Conservation (phyloP, 352 stramenopile species). For the Phytophthora multivora region DNA sequence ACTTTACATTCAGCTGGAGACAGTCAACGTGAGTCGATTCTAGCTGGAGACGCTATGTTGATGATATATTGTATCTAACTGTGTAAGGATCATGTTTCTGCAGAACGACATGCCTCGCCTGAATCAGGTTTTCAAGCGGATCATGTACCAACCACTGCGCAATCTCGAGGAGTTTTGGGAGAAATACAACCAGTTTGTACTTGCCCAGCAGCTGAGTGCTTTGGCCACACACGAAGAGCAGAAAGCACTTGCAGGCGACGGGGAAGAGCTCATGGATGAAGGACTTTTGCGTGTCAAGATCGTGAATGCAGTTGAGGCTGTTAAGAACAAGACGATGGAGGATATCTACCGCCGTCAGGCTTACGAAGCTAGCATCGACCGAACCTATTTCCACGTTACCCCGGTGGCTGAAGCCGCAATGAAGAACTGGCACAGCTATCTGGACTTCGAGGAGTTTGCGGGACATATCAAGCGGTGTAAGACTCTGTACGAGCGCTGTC, state of each 20-base stretch:
- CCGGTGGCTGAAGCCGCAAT: conserved; percentile 66
- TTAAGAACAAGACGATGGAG: conserved; percentile 77
- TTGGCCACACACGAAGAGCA: conserved; percentile 70
- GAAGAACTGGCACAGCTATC: conserved; percentile 80
- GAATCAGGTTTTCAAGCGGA: conserved; percentile 83
- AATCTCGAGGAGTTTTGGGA: conserved; percentile 88
- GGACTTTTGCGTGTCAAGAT: conserved; percentile 81
- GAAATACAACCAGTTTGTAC: conserved; percentile 86
- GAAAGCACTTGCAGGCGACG: conserved; percentile 48
- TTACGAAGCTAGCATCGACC: conserved; percentile 81
- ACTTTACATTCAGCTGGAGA: conserved; percentile 81
- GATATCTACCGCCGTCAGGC: conserved; percentile 63
- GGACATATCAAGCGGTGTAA: conserved; percentile 57
- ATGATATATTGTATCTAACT: not conserved
- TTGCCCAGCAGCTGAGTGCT: conserved; percentile 68
- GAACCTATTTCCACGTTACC: conserved; percentile 85
- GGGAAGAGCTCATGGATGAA: conserved; percentile 79
- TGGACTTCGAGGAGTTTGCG: conserved; percentile 78
- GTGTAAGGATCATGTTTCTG: not conserved
- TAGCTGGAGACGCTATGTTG: not conserved
- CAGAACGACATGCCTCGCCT: conserved; percentile 84
- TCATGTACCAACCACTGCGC: conserved; percentile 69
- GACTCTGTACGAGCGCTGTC: conserved; percentile 75
- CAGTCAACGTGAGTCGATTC: conserved; percentile 57
- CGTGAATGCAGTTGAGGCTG: conserved; percentile 71